phyloP scores from a whole-genome alignment of 2,329 filamentous ascomycete species.

The Verticillium nubilum region DNA sequence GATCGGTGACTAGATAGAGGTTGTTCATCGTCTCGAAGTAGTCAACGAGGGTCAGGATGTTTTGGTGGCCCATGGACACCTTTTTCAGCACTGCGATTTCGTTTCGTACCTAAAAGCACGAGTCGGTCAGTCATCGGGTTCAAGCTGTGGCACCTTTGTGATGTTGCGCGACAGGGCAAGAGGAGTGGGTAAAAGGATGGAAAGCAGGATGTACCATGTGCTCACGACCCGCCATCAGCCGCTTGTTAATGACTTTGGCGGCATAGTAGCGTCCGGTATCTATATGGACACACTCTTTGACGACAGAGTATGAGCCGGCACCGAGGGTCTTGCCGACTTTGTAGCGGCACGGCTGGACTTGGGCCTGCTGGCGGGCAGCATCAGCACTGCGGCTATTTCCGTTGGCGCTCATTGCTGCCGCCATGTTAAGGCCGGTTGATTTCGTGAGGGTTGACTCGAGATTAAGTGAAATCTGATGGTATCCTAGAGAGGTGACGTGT shows the following conservation, averaged over 20 bases:
- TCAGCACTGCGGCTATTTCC: constrained; percentile 17
- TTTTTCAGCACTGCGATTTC: constrained; percentile 96
- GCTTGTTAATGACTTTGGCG: constrained; percentile 98
- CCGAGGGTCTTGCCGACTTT: constrained; percentile 98
- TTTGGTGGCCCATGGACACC: constrained; percentile 98
- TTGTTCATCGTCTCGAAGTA: constrained; percentile 99
- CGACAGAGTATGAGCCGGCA: constrained; percentile 94
- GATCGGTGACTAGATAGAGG: constrained; percentile 93
- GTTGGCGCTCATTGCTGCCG: constrained; percentile 10
- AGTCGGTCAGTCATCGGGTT: neutral
- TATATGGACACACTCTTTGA: constrained; percentile 98
- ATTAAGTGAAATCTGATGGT: neutral
- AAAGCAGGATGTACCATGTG: constrained; percentile 69
- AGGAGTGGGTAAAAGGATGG: neutral
- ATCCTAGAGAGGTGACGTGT: neutral
- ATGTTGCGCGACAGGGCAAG: neutral
- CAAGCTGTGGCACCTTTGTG: neutral
- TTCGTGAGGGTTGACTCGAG: neutral
- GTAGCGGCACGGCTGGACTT: constrained; percentile 93
- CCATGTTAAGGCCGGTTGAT: neutral
- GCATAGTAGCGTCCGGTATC: constrained; percentile 97
- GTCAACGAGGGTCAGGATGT: constrained; percentile 95
- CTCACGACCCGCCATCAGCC: constrained; percentile 92
- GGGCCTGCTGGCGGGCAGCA: constrained; percentile 33
- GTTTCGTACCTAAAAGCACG: constrained; percentile 70